Percentiles rank a stretch among this genome's conserved stretches.
phyloP scores from a whole-genome alignment of 768 basidiomycete species.

The Suillus weaverae region DNA sequence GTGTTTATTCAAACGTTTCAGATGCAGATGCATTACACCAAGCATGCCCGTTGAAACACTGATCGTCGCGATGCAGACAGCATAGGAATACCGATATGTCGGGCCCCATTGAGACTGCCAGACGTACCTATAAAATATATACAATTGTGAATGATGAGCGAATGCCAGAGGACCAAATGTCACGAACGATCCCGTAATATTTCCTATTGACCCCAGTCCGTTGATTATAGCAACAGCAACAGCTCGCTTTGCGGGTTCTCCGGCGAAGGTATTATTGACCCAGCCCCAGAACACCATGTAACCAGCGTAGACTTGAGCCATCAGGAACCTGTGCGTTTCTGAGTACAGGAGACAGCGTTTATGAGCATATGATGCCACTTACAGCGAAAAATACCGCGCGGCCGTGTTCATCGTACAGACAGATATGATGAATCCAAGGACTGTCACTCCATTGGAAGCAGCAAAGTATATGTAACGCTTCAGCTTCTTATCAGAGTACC shows the following conservation, averaged over 20 bases:
- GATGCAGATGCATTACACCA: background rate
- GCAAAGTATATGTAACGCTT: constrained; percentile 72
- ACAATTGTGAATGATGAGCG: background rate
- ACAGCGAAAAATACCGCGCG: constrained; percentile 66
- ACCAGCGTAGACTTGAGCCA: constrained; percentile 68
- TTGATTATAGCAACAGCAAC: constrained; percentile 79
- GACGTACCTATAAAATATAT: constrained; percentile 42
- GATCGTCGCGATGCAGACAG: constrained; percentile 54
- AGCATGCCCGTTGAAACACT: background rate
- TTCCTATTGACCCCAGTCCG: constrained; percentile 75
- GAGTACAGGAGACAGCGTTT: background rate
- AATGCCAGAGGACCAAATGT: background rate
- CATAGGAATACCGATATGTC: constrained; percentile 64
- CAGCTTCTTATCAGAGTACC: constrained; percentile 65
- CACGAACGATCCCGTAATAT: constrained; percentile 74
- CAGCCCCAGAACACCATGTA: constrained; percentile 58
- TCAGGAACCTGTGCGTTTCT: constrained; percentile 53
- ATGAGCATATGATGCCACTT: constrained; percentile 16
- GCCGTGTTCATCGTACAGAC: constrained; percentile 58
- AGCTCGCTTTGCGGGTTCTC: constrained; percentile 77
- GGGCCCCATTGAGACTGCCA: constrained; percentile 70
- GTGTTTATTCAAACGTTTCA: background rate
- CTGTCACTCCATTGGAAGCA: constrained; percentile 49
- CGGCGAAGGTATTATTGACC: constrained; percentile 58
- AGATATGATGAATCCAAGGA: constrained; percentile 64